Conservation (phyloP, 345 rosid genomes). For the Linum lewisii region DNA sequence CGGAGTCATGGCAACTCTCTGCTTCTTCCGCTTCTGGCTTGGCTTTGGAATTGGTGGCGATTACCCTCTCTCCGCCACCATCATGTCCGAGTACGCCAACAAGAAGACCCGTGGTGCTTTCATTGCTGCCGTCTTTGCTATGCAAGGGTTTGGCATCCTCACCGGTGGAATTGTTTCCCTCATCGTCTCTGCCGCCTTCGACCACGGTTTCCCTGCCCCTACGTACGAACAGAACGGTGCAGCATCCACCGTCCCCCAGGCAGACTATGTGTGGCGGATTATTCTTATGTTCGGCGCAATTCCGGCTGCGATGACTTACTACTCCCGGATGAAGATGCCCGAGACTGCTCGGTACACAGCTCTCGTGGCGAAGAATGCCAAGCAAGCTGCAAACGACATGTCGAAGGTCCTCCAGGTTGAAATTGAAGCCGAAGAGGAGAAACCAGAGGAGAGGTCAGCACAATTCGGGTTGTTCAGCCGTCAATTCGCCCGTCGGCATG, state of each 20-base stretch:
- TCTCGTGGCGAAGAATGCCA: conserved; percentile 19
- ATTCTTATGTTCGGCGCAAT: conserved; percentile 20
- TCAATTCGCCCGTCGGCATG: not conserved
- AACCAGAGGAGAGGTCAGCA: not conserved
- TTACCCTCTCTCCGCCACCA: conserved; percentile 23
- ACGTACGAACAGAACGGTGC: not conserved
- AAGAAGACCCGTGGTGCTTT: conserved; percentile 23
- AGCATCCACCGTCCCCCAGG: conserved; percentile 13
- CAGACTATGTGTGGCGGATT: conserved; percentile 24
- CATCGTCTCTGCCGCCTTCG: conserved; percentile 11
- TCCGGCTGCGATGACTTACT: conserved; percentile 20
- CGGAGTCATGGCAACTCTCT: conserved; percentile 9
- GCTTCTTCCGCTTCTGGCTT: conserved; percentile 27
- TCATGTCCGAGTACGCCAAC: conserved; percentile 26
- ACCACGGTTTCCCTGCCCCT: conserved; percentile 12
- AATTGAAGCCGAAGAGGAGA: not conserved
- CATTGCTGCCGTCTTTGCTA: conserved; percentile 24
- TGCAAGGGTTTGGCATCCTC: conserved; percentile 27
- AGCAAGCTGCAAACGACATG: conserved; percentile 13
- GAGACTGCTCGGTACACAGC: conserved; percentile 26
- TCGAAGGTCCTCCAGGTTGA: not conserved
- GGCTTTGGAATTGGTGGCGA: conserved; percentile 25
- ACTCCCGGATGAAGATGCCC: conserved; percentile 27
- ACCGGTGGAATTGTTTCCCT: conserved; percentile 20
- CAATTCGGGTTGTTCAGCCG: conserved; percentile 1